Evolutionary conservation across 129 eudicot genomes (phyloP).

Genomic region (Flaveria trinervia): DNA sequence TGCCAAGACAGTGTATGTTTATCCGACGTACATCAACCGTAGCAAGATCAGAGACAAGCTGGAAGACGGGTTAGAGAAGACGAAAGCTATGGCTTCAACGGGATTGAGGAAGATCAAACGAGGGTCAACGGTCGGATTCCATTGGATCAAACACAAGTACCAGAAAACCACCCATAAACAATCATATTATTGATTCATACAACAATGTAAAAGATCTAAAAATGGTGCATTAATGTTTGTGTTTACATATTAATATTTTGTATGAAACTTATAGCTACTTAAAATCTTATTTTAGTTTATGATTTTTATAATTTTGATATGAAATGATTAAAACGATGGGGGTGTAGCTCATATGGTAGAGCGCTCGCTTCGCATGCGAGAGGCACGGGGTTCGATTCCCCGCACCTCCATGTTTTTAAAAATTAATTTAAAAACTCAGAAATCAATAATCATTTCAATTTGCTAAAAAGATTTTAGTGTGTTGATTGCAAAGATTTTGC

Average conservation of each 20-base stretch:
- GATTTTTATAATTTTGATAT: no score
- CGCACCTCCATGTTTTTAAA: conserved; percentile 65
- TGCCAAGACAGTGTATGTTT: conserved; percentile 22
- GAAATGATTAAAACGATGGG: conserved; percentile 7
- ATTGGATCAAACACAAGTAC: conserved; percentile 58
- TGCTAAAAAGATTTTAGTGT: no score
- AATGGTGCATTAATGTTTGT: neutral
- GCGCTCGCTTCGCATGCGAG: conserved; percentile 99
- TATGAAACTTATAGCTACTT: neutral
- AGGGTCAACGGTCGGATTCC: conserved; percentile 53
- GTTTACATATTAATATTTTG: neutral
- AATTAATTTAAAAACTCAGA: no score
- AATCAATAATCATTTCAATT: no score
- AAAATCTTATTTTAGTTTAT: no score
- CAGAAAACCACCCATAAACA: conserved; percentile 34
- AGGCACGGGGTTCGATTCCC: conserved; percentile 99
- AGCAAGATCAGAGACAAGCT: conserved; percentile 28
- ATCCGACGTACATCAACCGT: conserved; percentile 20
- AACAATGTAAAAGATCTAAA: neutral
- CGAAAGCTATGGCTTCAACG: conserved; percentile 48
- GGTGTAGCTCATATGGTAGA: conserved; percentile 99
- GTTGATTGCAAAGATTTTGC: no score
- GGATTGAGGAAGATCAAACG: conserved; percentile 68
- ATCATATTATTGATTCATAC: neutral
- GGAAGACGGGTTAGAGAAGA: conserved; percentile 49